Conservation (phyloP, 1,284 basidiomycete species). For the Lignosus rhinocerotis region DNA sequence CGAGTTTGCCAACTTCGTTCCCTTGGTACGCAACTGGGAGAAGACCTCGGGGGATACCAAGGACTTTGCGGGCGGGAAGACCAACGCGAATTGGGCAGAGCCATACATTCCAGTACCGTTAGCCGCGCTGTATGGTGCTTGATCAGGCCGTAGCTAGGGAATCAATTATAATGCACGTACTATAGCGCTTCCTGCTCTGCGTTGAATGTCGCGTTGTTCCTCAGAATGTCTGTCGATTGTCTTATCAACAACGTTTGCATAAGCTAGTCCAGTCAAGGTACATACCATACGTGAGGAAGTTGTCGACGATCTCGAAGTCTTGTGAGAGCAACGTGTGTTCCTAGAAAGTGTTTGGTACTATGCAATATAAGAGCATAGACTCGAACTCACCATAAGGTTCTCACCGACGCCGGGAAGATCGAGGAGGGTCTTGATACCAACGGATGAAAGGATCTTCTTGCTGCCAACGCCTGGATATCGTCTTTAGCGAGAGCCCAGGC, state of each 20-base stretch:
- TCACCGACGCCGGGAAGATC: conserved; percentile 26
- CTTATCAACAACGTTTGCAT: background rate
- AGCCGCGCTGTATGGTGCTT: background rate
- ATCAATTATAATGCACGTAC: background rate
- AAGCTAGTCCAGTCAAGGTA: background rate
- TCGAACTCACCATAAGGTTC: conserved; percentile 14
- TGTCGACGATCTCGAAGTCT: conserved; percentile 10
- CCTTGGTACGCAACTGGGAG: background rate
- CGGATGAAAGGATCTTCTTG: conserved; percentile 12
- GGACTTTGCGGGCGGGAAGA: conserved; percentile 3
- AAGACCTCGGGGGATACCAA: background rate
- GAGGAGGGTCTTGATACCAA: conserved; percentile 21
- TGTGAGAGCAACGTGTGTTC: conserved; percentile 17
- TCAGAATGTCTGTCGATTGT: conserved; percentile 1
- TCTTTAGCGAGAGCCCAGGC: background rate
- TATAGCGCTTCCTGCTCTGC: conserved; percentile 9
- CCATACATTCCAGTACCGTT: conserved; percentile 11
- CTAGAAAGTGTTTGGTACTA: background rate
- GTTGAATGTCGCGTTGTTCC: conserved; percentile 12
- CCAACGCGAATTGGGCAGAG: background rate
- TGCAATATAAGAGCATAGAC: too few species aligned
- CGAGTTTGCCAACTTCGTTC: background rate
- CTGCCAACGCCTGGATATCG: conserved; percentile 21
- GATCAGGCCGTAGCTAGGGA: background rate
- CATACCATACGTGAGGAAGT: conserved; percentile 8